Evolutionary conservation across 805 yeast genomes (phyloP), one percentile per base, ranked within the genome.

Genomic region (Yamadazyma paraphyllophila): DNA sequence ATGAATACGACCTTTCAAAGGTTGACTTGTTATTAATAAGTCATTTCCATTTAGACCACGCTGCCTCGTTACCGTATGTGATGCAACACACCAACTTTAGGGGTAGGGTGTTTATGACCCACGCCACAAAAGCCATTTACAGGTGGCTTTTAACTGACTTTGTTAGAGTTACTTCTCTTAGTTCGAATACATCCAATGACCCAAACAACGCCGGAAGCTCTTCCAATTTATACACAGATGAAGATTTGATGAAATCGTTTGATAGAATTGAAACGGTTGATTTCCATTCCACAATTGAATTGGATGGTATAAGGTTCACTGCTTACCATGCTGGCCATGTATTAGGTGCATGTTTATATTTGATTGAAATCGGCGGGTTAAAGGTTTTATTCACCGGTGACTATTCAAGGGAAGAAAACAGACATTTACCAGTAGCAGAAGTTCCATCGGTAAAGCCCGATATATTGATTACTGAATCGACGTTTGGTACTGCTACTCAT

Each of bases 261-360:
- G 97, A 90, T 58, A 73, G 80, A 51, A 94, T 94, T 40, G 98
- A 94, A 63, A 88, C 98, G 1, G 81, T 94, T 17, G 99, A 94
- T 63, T 94, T 85, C 65, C 98, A 94, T 65, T 88, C 97, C 4
- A 94, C 99, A 0, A 79, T 89, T 52, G 98, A 94, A 56, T 87
- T 91, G 30, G 95, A 88, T 48, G 99, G 99, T 43, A 84, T 94
- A 46, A 76, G 94, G 59, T 92, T 94, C 70, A 94, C 99, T 1
- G 99, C 99, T 1, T 94, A 85, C 64, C 99, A 92, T 68, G 99
- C 99, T 7, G 99, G 99, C n/a, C 99, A 94, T 74, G 99, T 94
- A 10, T 72, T 94, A 36, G 99, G 99, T 45, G 98, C 99, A 9
- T 97, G 98, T 10, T 94, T 94, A 98, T 94, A 84, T 64, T 83